Percentiles rank a stretch among this genome's conserved stretches.
Conservation (phyloP, 805 yeast genomes). For the Ogataea salicorniae region DNA sequence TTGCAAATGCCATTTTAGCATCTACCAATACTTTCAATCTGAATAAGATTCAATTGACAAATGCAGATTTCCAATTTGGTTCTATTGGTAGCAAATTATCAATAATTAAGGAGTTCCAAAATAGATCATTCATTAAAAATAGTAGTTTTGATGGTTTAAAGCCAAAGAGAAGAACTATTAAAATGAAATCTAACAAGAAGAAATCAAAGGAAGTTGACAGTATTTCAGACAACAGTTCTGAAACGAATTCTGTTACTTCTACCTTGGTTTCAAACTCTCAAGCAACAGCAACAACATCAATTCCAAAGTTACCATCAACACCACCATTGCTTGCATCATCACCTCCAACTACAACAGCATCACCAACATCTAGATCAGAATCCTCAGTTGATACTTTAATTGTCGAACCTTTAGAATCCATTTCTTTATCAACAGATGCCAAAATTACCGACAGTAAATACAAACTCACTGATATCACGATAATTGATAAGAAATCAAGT, state of each 20-base stretch:
- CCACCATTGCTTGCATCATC: neutral
- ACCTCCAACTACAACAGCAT: neutral
- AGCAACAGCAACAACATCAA: neutral
- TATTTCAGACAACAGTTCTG: neutral
- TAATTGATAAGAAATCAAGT: neutral
- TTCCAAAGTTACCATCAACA: neutral
- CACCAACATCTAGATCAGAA: neutral
- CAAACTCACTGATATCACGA: constrained; percentile 1
- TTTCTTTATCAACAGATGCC: too few species aligned
- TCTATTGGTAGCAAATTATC: constrained; percentile 33
- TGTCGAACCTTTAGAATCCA: too few species aligned
- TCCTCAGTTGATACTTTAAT: too few species aligned
- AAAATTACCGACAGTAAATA: neutral
- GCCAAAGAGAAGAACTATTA: constrained; percentile 25
- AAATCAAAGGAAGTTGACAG: neutral
- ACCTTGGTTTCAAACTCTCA: neutral
- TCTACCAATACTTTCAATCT: constrained; percentile 23
- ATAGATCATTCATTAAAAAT: constrained; percentile 35
- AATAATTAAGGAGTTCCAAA: constrained; percentile 43
- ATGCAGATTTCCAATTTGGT: constrained; percentile 23
- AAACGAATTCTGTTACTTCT: neutral
- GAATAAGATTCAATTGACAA: constrained; percentile 32
- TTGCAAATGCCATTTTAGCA: constrained; percentile 26
- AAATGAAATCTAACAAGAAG: constrained; percentile 13
- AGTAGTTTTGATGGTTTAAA: constrained; percentile 24